A percentile compares a stretch with the other conserved stretches of the same genome.
phyloP scores from a whole-genome alignment of 129 eudicot genomes.

The Tagetes patula region DNA sequence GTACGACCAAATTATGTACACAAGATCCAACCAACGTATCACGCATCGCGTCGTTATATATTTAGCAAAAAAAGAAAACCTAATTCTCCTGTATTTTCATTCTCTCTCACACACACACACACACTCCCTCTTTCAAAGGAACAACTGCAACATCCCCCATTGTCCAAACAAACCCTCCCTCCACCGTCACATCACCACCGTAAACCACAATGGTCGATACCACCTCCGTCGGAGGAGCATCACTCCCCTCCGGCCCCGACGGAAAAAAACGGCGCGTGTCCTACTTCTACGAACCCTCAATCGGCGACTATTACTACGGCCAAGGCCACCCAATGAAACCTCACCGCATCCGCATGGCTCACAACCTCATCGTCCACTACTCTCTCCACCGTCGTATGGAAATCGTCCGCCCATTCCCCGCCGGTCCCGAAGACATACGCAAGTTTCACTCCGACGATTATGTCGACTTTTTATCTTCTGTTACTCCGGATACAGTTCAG shows the following conservation, averaged over 20 bases:
- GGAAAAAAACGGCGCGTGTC: conserved; percentile 79
- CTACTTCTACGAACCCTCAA: conserved; percentile 87
- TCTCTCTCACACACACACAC: background rate
- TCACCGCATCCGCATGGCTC: conserved; percentile 91
- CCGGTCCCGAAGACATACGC: conserved; percentile 55
- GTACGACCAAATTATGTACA: no score
- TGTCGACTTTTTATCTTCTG: conserved; percentile 65
- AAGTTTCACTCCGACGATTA: conserved; percentile 78
- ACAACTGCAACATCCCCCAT: background rate
- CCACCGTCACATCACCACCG: conserved; percentile 8
- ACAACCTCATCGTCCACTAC: conserved; percentile 77
- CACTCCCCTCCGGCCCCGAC: conserved; percentile 71
- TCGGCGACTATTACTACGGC: conserved; percentile 91
- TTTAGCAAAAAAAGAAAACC: background rate
- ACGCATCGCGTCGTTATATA: no score
- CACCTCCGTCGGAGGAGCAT: conserved; percentile 55
- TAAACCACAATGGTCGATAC: conserved; percentile 43
- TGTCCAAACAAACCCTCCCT: background rate
- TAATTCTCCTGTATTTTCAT: background rate
- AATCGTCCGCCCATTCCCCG: conserved; percentile 75
- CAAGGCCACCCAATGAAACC: conserved; percentile 99
- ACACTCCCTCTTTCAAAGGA: background rate
- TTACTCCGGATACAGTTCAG: conserved; percentile 49
- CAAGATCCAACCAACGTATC: no score
- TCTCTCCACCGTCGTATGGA: conserved; percentile 80